These are phyloP conservation scores for Kwoniella sp. DNA, from an alignment of 768 basidiomycete genomes.

Conservation along the genomic window DNA sequence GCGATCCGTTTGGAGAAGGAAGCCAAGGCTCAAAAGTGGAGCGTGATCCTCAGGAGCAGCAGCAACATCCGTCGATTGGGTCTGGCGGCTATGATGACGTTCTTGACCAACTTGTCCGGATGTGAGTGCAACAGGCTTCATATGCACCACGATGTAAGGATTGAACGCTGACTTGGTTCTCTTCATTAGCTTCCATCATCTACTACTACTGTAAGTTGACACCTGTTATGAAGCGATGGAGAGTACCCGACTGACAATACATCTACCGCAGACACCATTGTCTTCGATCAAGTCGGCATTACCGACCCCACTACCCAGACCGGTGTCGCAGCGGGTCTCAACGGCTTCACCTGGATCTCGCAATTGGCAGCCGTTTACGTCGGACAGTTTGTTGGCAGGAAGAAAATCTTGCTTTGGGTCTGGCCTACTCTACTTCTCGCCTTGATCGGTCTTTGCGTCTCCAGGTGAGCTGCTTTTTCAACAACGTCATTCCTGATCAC, in stretches of 20 bases:
- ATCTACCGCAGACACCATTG: constrained; percentile 27
- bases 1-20: constrained; percentile 52
- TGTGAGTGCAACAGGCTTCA: background rate
- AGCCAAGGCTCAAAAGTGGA: constrained; percentile 55
- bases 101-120: constrained; percentile 46
- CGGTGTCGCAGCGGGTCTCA: constrained; percentile 56
- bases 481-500: background rate
- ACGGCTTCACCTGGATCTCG: constrained; percentile 53
- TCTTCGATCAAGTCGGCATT: constrained; percentile 55
- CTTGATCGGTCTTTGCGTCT: constrained; percentile 51
- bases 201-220: constrained; percentile 52
- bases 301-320: constrained; percentile 55
- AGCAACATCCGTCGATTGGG: constrained; percentile 52
- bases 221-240: too few relatives aligned
- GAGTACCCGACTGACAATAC: constrained; percentile 5
- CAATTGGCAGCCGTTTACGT: constrained; percentile 52
- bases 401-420: constrained; percentile 51
- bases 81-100: constrained; percentile 54
- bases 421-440: constrained; percentile 53
- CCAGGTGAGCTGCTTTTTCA: constrained; percentile 27
- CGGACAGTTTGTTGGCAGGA: constrained; percentile 51
- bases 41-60: constrained; percentile 43
- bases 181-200: constrained; percentile 50
- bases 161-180: background rate
- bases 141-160: background rate